Evolutionary conservation across 352 stramenopile species (phyloP), one percentile per base, ranked within the genome.

Genomic region (Phytophthora pinifolia): DNA sequence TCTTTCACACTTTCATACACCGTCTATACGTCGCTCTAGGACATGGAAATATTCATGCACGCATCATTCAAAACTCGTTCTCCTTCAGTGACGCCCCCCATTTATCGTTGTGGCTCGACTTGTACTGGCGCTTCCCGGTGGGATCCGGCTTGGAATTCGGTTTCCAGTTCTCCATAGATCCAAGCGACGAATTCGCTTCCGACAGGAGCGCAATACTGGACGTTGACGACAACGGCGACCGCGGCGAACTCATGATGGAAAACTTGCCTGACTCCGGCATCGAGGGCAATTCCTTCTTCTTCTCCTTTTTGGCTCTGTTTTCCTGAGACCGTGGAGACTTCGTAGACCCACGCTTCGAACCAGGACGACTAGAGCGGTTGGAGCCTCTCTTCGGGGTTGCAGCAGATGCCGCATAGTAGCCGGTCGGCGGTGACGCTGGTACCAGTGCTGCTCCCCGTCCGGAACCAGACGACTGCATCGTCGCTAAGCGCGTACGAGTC

Each of bases 171-270:
- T 70, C 54, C 35, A 57, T 61, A 3, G 70, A 79, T 9, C 64
- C 47, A 30, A 52, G 13, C 14, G 76, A 76, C 6, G 51, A 68
- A 37, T 58, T 63, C 2, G 58, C 53, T 43, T 77, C 68, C 10
- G 75, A 86, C 30, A 90, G 59, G 37, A 90, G 41, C 33, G 77
- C 80, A 43, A 90, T 85, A 42, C 77, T 88, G 10, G 77, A 88
- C 5, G 61, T 67, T 42, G 67, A 66, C 29, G 79, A 89, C 18
- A 82, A 54, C 4, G 66, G 53, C 27, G 72, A 81, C 22, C 76
- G 67, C 29, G 78, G 80, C n/a, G 80, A 90, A 35, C 65, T 76
- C 74, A 88, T 70, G 14, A 65, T 65, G 4, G 68, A 70, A 56
- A 71, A 66, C 13, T 69, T 63, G 20, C 22, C 22, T 27, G 54